Conservation (phyloP, 768 basidiomycete species). For the Boletus edulis region DNA sequence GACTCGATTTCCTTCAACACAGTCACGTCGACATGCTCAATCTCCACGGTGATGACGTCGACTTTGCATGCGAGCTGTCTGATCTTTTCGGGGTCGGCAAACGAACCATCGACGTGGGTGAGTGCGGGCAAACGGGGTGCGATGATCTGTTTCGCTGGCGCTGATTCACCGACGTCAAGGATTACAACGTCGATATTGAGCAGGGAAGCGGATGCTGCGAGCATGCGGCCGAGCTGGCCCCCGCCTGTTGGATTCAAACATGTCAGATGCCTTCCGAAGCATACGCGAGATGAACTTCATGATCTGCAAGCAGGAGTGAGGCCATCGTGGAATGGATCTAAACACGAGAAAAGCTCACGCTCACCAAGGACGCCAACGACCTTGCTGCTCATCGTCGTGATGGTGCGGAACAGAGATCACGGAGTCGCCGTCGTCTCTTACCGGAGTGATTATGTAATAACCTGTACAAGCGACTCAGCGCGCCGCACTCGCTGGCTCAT, state of each 20-base stretch:
- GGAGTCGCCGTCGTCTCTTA: too few species aligned
- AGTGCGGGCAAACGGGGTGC: conserved; percentile 47
- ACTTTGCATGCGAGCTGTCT: conserved; percentile 74
- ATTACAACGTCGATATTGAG: conserved; percentile 82
- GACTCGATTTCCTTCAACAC: conserved; percentile 53
- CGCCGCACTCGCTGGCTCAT: too few species aligned
- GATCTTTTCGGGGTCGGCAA: conserved; percentile 77
- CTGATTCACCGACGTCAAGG: conserved; percentile 76
- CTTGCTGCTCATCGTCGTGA: conserved; percentile 23
- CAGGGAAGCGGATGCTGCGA: conserved; percentile 84
- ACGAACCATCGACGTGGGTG: conserved; percentile 84
- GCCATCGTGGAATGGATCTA: neutral
- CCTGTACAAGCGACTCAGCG: too few species aligned
- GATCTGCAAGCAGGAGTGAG: conserved; percentile 15
- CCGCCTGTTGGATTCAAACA: conserved; percentile 57
- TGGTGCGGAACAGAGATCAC: too few species aligned
- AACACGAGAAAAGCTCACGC: conserved; percentile 18
- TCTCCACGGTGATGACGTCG: conserved; percentile 91
- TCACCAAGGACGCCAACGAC: conserved; percentile 29
- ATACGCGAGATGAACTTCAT: neutral
- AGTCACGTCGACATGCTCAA: conserved; percentile 88
- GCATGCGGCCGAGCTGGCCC: conserved; percentile 97
- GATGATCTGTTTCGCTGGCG: conserved; percentile 88
- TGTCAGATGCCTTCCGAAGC: neutral
- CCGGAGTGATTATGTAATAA: too few species aligned